Conservation (phyloP, 306 rosid genomes). For the Medicago ruthenica region DNA sequence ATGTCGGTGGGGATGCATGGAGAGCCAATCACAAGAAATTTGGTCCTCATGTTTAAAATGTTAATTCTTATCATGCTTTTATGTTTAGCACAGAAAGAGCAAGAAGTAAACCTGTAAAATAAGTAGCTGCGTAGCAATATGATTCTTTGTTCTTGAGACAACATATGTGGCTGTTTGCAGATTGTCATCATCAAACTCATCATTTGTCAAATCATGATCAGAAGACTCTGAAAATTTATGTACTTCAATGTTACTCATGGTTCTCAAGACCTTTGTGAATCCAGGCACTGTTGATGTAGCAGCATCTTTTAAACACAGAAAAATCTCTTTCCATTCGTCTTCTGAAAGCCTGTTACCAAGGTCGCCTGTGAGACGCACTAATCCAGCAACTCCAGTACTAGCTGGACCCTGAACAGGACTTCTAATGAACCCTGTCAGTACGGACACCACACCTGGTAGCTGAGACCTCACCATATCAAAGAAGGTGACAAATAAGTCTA, state of each 20-base stretch:
- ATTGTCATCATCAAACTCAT: constrained; percentile 84
- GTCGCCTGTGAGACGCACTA: constrained; percentile 77
- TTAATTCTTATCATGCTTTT: constrained; percentile 4
- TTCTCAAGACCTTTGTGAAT: constrained; percentile 79
- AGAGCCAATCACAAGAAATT: constrained; percentile 27
- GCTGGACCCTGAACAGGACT: constrained; percentile 93
- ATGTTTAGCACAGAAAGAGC: constrained; percentile 33
- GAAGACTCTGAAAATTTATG: constrained; percentile 64
- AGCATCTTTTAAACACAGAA: constrained; percentile 78
- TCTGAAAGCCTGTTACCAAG: constrained; percentile 77
- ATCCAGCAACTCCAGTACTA: constrained; percentile 85
- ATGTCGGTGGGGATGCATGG: constrained; percentile 10
- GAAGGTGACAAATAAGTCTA: constrained; percentile 77
- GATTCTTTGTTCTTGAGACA: constrained; percentile 82
- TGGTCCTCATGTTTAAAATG: constrained; percentile 21
- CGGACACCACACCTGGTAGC: constrained; percentile 74
- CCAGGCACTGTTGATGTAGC: constrained; percentile 81
- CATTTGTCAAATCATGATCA: constrained; percentile 70
- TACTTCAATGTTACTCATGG: constrained; percentile 65
- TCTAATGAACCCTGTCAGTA: constrained; percentile 75
- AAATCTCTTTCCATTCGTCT: constrained; percentile 82
- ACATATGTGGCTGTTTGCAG: constrained; percentile 84
- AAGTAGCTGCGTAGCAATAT: constrained; percentile 90
- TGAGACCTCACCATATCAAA: constrained; percentile 77
- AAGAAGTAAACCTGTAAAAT: constrained; percentile 74